A percentile compares a stretch with the other conserved stretches of the same genome.
Conservation (phyloP, 2,329 filamentous ascomycete species). For the Neonectria sp. region DNA sequence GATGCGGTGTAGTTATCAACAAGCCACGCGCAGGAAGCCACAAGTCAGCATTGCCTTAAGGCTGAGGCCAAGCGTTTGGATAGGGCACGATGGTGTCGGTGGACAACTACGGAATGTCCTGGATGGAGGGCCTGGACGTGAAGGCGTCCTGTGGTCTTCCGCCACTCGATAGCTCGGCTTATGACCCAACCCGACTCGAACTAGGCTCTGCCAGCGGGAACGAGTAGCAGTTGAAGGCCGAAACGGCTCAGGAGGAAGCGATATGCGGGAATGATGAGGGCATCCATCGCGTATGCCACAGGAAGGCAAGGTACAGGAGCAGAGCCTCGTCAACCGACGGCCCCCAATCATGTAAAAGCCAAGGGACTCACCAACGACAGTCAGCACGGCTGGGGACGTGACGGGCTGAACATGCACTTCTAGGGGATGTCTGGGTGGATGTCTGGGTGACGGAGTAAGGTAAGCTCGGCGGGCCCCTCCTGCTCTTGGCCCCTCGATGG, state of each 20-base stretch:
- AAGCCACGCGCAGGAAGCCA: constrained; percentile 20
- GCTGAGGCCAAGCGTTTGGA: constrained; percentile 7
- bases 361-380: not conserved
- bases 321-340: constrained; percentile 4
- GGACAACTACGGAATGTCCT: not conserved
- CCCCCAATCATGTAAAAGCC: not conserved
- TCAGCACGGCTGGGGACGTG: not conserved
- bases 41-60: constrained; percentile 3
- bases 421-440: constrained; percentile 19
- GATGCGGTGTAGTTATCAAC: not conserved
- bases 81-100: not conserved
- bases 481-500: constrained; percentile 22
- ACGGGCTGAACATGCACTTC: constrained; percentile 27
- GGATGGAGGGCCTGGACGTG: not conserved
- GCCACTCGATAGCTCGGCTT: not conserved
- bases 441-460: constrained; percentile 38
- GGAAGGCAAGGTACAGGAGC: not conserved
- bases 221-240: not conserved
- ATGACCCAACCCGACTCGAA: not conserved
- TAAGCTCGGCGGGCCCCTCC: constrained; percentile 33
- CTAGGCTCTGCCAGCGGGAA: not conserved
- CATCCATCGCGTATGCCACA: not conserved
- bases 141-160: not conserved
- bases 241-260: not conserved
- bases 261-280: not conserved